A percentile compares a stretch with the other conserved stretches of the same genome.
phyloP scores from a whole-genome alignment of 441 rosid genomes.

The Erodium trifolium region DNA sequence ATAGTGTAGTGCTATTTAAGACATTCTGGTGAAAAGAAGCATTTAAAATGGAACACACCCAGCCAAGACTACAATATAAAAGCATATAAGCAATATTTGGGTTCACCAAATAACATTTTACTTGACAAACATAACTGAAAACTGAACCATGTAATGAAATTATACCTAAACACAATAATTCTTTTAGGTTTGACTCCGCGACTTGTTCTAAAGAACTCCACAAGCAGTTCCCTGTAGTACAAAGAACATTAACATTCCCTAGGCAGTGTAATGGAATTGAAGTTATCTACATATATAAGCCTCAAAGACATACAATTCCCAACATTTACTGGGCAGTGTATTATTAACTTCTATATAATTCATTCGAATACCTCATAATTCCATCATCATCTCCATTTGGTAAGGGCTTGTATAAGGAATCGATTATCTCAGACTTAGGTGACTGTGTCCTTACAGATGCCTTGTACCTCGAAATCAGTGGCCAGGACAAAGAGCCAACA shows the following conservation, averaged over 20 bases:
- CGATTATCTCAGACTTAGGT: slow-evolving; percentile 78
- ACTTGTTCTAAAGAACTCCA: slow-evolving; percentile 62
- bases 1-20: neutral
- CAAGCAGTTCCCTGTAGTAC: slow-evolving; percentile 53
- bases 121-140: slow-evolving; percentile 4
- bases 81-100: neutral
- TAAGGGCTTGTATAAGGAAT: slow-evolving; percentile 66
- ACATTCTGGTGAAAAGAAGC: slow-evolving; percentile 1
- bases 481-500: slow-evolving; percentile 86
- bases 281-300: neutral
- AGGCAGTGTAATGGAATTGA: slow-evolving; percentile 6
- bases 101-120: neutral
- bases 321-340: no score
- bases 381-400: slow-evolving; percentile 60
- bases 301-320: neutral
- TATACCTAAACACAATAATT: slow-evolving; percentile 80
- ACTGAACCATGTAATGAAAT: neutral
- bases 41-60: neutral
- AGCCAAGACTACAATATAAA: slow-evolving; percentile 4
- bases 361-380: slow-evolving; percentile 52
- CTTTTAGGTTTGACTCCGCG: slow-evolving; percentile 52
- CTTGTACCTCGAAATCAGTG: slow-evolving; percentile 78
- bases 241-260: slow-evolving; percentile 14
- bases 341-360: neutral
- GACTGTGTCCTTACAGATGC: slow-evolving; percentile 90